Evolutionary conservation across 805 yeast species (phyloP), one percentile per base, ranked within the genome.

Genomic region (Hanseniaspora occidentalis): DNA sequence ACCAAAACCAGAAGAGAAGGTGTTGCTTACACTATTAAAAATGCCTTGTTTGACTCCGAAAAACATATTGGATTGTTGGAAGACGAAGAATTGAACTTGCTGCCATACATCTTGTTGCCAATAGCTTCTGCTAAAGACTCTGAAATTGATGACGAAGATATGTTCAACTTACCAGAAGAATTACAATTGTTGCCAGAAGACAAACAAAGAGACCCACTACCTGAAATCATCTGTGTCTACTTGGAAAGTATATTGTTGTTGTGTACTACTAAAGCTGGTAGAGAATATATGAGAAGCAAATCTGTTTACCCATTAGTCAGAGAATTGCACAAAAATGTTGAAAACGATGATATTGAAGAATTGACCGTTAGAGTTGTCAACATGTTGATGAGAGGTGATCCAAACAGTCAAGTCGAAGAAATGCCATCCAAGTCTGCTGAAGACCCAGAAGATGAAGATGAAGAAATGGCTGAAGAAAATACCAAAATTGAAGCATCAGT

Each of bases 341-440:
- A 62, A 18, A 59, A 71, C 39, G 70, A 66, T 20, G 65, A 61
- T 16, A 69, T 84, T 18, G 66, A 66, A 35, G 94, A 82, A 35
- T 61, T 82, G 35, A 79, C 92, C 63, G 94, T 85, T 50, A 71
- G 92, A 56, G 60, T 83, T 31, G 98, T 88, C 18, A 89, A 89
- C 57, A 73, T 85, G 77, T 68, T 89, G 47, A 82, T 83, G 92
- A 76, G 96, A 66, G 96, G 89, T 53, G 96, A 88, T 53, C 71
- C 74, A 26, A 61, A 60, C 23, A 56, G 50, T 3, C 69, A 62
- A 31, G 64, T 66, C 16, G 75, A 72, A 38, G 77, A 75, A 42
- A 43, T 68, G 43, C 61, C 65, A 21, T 52, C 62, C 19, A 69
- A 67, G 25, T 67, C 63, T 45, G 73, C 66, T 23, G 75, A 72